Evolutionary conservation across 805 yeast genomes (phyloP), one percentile per base, ranked within the genome.

Genomic region (Starmerella khaoyaiensis): DNA sequence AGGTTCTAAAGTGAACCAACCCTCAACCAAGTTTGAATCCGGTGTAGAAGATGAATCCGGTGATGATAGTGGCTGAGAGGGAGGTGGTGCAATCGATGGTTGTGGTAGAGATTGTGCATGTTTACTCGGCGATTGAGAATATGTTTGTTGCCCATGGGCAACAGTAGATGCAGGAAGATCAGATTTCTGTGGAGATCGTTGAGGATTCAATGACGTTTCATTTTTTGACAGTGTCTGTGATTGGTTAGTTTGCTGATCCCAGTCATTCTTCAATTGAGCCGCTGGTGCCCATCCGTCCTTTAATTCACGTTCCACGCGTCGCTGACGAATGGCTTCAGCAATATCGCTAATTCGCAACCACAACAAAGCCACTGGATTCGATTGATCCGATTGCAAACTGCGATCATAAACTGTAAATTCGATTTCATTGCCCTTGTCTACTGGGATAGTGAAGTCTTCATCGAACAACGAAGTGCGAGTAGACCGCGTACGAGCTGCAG

Each of bases 1-100:
- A 8, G 98, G 97, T 58, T 87, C 98, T 44, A 90, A 64, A 39
- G 79, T 76, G 53, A 82, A 79, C 97, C 97, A 90, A 5, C 81
- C 69, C 37, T 76, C 79, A 11, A 81, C 68, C 31, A 39, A 31
- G 10, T 39, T 47, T n/a, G 44, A 37, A 19, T 49, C 51, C 25
- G 32, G 20, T 9, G 35, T 23, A 18, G 23, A 31, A 2, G 36
- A 21, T 6, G 25, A 37, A 5, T 14, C 35, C 10, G 31, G 16
- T 8, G 35, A 20, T 2, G 30, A 17, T n/a, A 19, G 32, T 9
- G 37, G 34, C 3, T 21, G 21, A 15, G 34, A 15, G n/a, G 22
- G 23, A 4, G 24, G 15, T n/a, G n/a, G n/a, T 4, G 23, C 33
- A n/a, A n/a, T n/a, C n/a, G n/a, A n/a, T n/a, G n/a, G n/a, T n/a